These are phyloP conservation scores for Termitomyces sp. DNA, from an alignment of 768 basidiomycete species.

Conservation along the genomic window DNA sequence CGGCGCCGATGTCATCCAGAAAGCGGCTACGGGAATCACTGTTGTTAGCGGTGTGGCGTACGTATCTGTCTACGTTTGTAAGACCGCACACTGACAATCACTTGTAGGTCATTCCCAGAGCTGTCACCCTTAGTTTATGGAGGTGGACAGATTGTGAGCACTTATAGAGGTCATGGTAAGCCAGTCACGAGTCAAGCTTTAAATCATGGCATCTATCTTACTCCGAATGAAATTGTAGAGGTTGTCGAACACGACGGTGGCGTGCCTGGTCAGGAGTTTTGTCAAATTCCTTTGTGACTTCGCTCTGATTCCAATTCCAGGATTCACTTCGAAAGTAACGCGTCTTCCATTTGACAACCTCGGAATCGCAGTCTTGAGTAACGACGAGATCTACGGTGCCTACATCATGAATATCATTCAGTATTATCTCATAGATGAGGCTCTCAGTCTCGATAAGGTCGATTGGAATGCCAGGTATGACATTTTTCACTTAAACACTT, in stretches of 20 bases:
- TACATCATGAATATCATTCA: conserved; percentile 17
- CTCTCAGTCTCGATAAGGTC: conserved; percentile 16
- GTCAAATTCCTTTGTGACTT: not conserved
- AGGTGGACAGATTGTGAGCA: conserved; percentile 18
- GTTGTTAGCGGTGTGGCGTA: not conserved
- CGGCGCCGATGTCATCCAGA: not conserved
- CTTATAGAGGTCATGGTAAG: conserved; percentile 24
- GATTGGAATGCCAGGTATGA: conserved; percentile 23
- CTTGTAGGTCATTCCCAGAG: conserved; percentile 15
- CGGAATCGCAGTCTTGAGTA: conserved; percentile 25
- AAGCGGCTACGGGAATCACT: not conserved
- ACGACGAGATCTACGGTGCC: conserved; percentile 21
- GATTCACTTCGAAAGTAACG: conserved; percentile 18
- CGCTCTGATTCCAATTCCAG: not conserved
- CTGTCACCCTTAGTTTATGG: conserved; percentile 22
- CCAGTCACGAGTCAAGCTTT: not conserved
- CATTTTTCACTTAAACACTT: too few species aligned
- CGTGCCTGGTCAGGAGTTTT: conserved; percentile 2
- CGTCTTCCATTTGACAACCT: conserved; percentile 21
- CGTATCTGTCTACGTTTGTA: not conserved
- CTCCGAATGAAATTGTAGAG: not conserved
- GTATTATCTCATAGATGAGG: conserved; percentile 21
- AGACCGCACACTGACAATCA: not conserved
- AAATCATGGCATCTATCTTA: not conserved
- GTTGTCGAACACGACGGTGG: conserved; percentile 13